Evolutionary conservation across 2,329 filamentous ascomycete species (phyloP).

Genomic region (Cordyceps tenuipes): DNA sequence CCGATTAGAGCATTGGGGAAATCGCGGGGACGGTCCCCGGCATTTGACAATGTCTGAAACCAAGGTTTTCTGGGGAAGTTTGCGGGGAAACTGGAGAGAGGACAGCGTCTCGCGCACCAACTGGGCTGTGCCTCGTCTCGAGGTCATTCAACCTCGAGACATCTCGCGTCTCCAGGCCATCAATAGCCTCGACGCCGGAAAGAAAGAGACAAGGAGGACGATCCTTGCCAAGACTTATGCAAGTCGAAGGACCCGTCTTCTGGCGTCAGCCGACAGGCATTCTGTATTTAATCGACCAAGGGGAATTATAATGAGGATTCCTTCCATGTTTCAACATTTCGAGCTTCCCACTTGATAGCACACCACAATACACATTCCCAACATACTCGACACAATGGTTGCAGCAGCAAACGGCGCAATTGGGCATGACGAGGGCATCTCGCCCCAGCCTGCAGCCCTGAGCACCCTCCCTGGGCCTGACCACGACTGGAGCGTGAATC

Average conservation of each 20-base stretch:
- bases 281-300: neutral
- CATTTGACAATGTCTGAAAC: neutral
- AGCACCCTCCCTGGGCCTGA: slow-evolving; percentile 25
- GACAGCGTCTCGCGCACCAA: neutral
- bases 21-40: neutral
- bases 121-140: neutral
- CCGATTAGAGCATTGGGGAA: neutral
- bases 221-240: neutral
- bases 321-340: neutral
- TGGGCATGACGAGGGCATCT: neutral
- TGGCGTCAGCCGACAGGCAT: neutral
- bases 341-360: neutral
- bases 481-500: slow-evolving; percentile 28
- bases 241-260: neutral
- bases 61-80: neutral
- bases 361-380: neutral
- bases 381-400: neutral
- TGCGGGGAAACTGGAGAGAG: neutral
- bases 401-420: neutral
- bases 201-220: no score
- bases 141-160: no score
- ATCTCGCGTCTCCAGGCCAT: neutral
- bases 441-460: slow-evolving; percentile 13
- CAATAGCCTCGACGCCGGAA: neutral
- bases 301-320: neutral